A percentile compares a stretch with the other conserved stretches of the same genome.
These are phyloP conservation scores for Fusarium bactridioides DNA, from an alignment of 2,329 filamentous ascomycete species.

Conservation along the genomic window DNA sequence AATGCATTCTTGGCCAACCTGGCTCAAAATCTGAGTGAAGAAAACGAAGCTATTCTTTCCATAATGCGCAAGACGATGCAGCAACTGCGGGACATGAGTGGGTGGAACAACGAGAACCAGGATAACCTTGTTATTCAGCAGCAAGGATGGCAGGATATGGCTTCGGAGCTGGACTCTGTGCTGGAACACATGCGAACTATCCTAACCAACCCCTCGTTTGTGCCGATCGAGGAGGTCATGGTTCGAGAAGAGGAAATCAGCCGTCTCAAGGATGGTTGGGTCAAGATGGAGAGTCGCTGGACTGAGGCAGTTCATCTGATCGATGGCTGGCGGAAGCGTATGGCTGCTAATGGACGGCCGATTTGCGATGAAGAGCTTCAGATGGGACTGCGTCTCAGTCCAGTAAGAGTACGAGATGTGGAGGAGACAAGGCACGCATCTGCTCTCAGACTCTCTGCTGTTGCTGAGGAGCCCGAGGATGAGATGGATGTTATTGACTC, in stretches of 20 bases:
- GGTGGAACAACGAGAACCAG: slow-evolving; percentile 53
- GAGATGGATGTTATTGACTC: slow-evolving; percentile 36
- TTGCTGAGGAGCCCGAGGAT: slow-evolving; percentile 58
- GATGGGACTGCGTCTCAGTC: slow-evolving; percentile 71
- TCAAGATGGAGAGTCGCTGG: slow-evolving; percentile 93
- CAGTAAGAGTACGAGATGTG: slow-evolving; percentile 63
- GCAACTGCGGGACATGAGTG: slow-evolving; percentile 75
- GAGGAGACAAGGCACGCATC: slow-evolving; percentile 54
- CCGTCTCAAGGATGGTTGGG: slow-evolving; percentile 83
- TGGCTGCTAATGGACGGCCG: slow-evolving; percentile 73
- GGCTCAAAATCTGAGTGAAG: slow-evolving; percentile 84
- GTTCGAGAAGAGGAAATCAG: slow-evolving; percentile 91
- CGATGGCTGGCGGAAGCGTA: slow-evolving; percentile 87
- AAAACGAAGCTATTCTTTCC: slow-evolving; percentile 83
- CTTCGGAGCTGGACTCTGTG: slow-evolving; percentile 76
- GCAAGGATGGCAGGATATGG: slow-evolving; percentile 69
- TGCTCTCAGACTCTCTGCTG: slow-evolving; percentile 53
- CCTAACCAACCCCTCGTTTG: slow-evolving; percentile 94
- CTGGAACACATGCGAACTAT: slow-evolving; percentile 83
- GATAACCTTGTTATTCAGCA: slow-evolving; percentile 47
- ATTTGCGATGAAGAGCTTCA: slow-evolving; percentile 74
- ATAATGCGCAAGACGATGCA: slow-evolving; percentile 76
- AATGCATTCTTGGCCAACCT: slow-evolving; percentile 89
- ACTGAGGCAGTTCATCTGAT: slow-evolving; percentile 89
- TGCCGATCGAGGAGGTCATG: slow-evolving; percentile 92